Evolutionary conservation across 257 asterid genomes (phyloP), one percentile per base, ranked within the genome.

Genomic region (Lycium barbarum): DNA sequence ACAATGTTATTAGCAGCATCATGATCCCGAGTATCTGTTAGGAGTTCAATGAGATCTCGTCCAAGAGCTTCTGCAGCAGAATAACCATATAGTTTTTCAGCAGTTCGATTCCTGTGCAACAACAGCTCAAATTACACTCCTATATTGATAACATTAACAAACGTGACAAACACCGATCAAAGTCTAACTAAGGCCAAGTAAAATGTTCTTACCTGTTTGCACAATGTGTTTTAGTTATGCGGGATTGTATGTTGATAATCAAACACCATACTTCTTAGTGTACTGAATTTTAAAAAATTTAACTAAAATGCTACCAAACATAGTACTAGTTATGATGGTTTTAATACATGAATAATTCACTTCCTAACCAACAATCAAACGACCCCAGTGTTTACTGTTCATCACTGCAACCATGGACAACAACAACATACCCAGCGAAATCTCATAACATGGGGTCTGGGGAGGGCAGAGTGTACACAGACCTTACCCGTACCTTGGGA

Each of bases 41-140:
- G 57, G 22, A 96, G 90, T 79, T 91, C 94, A 59, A 93, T 86
- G 59, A 86, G 91, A 87, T 89, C 89, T 74, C n/a, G 82, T 55
- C 95, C 99, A 58, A 92, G 85, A 79, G 97, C 98, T 90, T 96
- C 98, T 2, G 88, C 90, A 18, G 96, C 86, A 36, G 95, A 81
- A 88, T 93, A 90, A 72, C 98, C 99, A 72, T 91, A 96, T 4
- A 91, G 91, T 26, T 84, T 85, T 79, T 93, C 99, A 14, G 98
- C 99, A 84, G 87, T 92, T 87, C 83, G 88, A 85, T 96, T 95
- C 99, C 99, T 96, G 91, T 86, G 89, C 65, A 51, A 88, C 66
- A 83, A 83, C 3, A n/a, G 68, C 82, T 53, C 82, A 53, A 26
- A 51, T 78, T 78, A 78, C 49, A 78, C 8, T 33, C 82, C 82